Evolutionary conservation across 2,329 filamentous ascomycete genomes (phyloP), one percentile per base, ranked within the genome.

Genomic region (Monosporascus sp.): DNA sequence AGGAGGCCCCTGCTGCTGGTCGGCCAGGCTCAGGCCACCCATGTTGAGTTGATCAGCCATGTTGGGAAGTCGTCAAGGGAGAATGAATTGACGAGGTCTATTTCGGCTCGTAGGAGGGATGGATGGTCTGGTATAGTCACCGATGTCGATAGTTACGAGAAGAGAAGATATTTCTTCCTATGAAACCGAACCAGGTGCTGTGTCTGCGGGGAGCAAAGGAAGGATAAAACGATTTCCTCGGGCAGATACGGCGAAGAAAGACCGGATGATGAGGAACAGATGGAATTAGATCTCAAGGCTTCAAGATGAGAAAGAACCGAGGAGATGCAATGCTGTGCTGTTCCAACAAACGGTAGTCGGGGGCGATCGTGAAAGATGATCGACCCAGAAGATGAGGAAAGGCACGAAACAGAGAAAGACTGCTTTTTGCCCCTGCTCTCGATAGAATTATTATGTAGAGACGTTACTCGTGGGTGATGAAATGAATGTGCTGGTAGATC

Each of bases 11-110:
- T 77, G 74, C 60, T 69, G 63, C 65, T 72, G 67, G 70, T 74
- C 68, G 53, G 74, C 83, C 59, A 93, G 77, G 73, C 76, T 86
- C 66, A 93, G 78, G 69, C 84, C 83, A 70, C 80, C 82, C 82
- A 93, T 91, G 78, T 90, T 90, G 66, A 94, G 81, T 78, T 92
- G 86, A 67, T 90, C 87, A 71, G 88, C 88, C 88, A 91, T 91
- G 69, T 73, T 86, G 75, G 65, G 65, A 64, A 48, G 20, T 52
- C 41, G 31, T 44, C 55, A 47, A 55, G 54, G 50, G 51, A 51
- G 50, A 51, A 44, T 49, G 42, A 48, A 51, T 48, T 46, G 54
- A 54, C 48, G 50, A 51, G 41, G 50, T 55, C 46, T 53, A 49
- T 41, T 25, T 51, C 49, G 49, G 18, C 39, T 47, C 53, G 52